Evolutionary conservation across 768 basidiomycete genomes (phyloP).

Genomic region (Lactarius quietus): DNA sequence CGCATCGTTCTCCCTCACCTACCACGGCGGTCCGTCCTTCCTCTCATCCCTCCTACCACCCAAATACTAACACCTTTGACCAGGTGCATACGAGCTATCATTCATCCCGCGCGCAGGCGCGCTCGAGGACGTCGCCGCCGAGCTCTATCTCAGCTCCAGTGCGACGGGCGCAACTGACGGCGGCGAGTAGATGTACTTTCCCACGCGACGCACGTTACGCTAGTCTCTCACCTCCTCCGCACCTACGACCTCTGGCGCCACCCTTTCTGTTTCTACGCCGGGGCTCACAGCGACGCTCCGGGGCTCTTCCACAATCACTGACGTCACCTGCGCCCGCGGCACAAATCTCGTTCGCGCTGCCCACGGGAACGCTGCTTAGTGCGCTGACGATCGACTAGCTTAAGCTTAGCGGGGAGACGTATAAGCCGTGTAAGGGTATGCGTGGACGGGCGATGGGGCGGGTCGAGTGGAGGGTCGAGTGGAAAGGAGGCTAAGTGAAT

Average conservation of each 20-base stretch:
- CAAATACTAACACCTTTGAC: slow-evolving; percentile 20
- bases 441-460: too few relatives aligned
- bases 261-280: slow-evolving; percentile 48
- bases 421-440: too few relatives aligned
- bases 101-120: slow-evolving; percentile 41
- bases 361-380: slow-evolving; percentile 61
- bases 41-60: slow-evolving; percentile 18
- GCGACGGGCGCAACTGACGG: slow-evolving; percentile 72
- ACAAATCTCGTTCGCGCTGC: slow-evolving; percentile 68
- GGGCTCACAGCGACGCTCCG: slow-evolving; percentile 55
- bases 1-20: slow-evolving; percentile 34
- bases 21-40: slow-evolving; percentile 40
- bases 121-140: slow-evolving; percentile 68
- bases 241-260: slow-evolving; percentile 38
- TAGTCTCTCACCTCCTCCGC: slow-evolving; percentile 73
- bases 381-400: slow-evolving; percentile 83
- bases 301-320: slow-evolving; percentile 62
- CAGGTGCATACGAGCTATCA: slow-evolving; percentile 57
- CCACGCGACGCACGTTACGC: slow-evolving; percentile 51
- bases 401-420: slow-evolving; percentile 28
- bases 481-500: too few relatives aligned
- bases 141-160: slow-evolving; percentile 71
- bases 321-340: slow-evolving; percentile 75
- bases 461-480: too few relatives aligned
- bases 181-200: slow-evolving; percentile 81